These are phyloP conservation scores for Samsoniella hepiali DNA, from an alignment of 2,329 filamentous ascomycete species.

Conservation along the genomic window DNA sequence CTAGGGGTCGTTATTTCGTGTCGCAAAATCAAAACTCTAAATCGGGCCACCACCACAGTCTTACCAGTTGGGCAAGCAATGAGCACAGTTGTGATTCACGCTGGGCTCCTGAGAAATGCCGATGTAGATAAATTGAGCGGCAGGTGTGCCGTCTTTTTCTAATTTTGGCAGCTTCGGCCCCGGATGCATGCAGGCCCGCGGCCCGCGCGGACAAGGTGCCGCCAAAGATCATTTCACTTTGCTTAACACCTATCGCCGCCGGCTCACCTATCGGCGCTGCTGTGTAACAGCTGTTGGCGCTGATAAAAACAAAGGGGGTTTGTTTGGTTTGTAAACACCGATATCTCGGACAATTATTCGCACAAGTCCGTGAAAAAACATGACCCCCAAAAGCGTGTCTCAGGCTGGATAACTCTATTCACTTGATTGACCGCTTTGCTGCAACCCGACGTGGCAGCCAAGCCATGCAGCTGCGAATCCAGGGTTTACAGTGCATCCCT, in stretches of 20 bases:
- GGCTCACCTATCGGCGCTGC: not conserved
- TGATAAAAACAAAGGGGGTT: not conserved
- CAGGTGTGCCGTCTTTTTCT: no score
- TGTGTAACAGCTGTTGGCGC: not conserved
- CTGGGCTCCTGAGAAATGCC: no score
- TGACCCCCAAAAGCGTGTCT: not conserved
- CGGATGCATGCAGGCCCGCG: not conserved
- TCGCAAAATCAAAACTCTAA: no score
- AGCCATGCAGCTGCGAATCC: not conserved
- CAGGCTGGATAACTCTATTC: not conserved
- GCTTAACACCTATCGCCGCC: constrained; percentile 9
- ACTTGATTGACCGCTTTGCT: not conserved
- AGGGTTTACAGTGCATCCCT: not conserved
- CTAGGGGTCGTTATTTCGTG: no score
- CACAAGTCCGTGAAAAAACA: not conserved
- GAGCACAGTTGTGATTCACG: no score
- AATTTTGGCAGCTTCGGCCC: no score
- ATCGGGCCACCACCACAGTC: no score
- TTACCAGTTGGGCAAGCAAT: no score
- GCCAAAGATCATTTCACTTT: not conserved
- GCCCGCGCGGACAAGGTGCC: not conserved
- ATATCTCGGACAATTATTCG: not conserved
- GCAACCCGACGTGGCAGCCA: not conserved
- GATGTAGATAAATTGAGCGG: no score
- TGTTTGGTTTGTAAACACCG: not conserved